Conservation (phyloP, 371 early-diverging fungal species). For the Mortierella sp. region DNA sequence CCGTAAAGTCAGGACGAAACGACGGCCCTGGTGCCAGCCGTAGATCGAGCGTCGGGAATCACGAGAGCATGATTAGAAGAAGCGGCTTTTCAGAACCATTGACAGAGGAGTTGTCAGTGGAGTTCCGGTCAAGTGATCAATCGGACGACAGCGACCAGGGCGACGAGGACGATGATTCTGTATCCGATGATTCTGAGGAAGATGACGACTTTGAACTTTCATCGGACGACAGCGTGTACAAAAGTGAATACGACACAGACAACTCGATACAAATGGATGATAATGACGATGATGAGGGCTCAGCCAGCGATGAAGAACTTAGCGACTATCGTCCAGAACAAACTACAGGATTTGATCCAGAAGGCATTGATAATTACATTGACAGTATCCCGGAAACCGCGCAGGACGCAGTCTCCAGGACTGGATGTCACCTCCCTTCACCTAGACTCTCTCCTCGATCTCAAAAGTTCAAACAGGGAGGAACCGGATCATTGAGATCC, state of each 20-base stretch:
- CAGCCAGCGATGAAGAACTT: constrained; percentile 4
- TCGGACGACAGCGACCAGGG: constrained; percentile 14
- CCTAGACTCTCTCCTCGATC: constrained; percentile 14
- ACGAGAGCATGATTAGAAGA: background rate
- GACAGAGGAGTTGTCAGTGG: constrained; percentile 24
- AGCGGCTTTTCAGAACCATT: constrained; percentile 12
- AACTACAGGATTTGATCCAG: constrained; percentile 2
- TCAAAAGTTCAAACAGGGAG: background rate
- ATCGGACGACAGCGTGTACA: constrained; percentile 24
- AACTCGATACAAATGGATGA: constrained; percentile 13
- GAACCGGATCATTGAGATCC: constrained; percentile 10
- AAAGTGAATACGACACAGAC: constrained; percentile 20
- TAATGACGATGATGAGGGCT: background rate
- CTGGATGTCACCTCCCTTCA: constrained; percentile 8
- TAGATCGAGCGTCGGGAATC: constrained; percentile 9
- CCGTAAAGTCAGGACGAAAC: background rate
- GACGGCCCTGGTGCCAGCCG: constrained; percentile 7
- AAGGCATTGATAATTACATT: background rate
- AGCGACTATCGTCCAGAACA: background rate
- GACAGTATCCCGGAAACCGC: background rate
- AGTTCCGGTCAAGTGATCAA: constrained; percentile 41
- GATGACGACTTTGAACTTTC: constrained; percentile 14
- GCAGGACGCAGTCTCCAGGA: background rate
- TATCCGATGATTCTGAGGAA: constrained; percentile 9
- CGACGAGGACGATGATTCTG: constrained; percentile 7